Conservation (phyloP, 495 filamentous ascomycete genomes). For the Penicillium coffeae region DNA sequence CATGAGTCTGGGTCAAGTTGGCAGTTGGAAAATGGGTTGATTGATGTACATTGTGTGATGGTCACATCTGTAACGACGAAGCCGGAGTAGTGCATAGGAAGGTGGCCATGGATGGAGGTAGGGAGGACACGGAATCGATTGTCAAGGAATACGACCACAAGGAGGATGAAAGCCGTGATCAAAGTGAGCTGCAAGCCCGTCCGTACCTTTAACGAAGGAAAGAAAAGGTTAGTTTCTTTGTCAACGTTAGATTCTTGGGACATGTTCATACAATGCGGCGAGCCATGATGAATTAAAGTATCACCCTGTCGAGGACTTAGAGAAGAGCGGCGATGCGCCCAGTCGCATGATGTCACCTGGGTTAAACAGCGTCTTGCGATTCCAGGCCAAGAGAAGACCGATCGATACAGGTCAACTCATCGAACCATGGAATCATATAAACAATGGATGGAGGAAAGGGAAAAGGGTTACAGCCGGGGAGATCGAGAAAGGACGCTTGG, state of each 20-base stretch:
- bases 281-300: constrained; percentile 39
- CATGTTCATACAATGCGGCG: constrained; percentile 40
- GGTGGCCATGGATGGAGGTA: constrained; percentile 72
- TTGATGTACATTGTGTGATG: constrained; percentile 67
- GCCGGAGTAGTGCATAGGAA: constrained; percentile 77
- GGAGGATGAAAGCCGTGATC: constrained; percentile 60
- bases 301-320: constrained; percentile 38
- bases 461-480: constrained; percentile 3
- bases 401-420: constrained; percentile 18
- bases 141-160: constrained; percentile 74
- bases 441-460: constrained; percentile 2
- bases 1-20: constrained; percentile 70
- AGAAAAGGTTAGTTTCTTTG: constrained; percentile 12
- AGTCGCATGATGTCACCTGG: constrained; percentile 24
- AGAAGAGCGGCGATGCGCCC: constrained; percentile 15
- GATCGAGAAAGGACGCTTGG: constrained; percentile 16
- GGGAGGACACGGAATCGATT: constrained; percentile 77
- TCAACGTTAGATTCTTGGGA: neutral
- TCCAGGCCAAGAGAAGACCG: constrained; percentile 28
- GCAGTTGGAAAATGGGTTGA: constrained; percentile 77
- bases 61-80: constrained; percentile 85
- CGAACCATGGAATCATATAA: constrained; percentile 12
- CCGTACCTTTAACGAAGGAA: constrained; percentile 53
- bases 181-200: constrained; percentile 75
- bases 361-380: neutral